Conservation (phyloP, 352 stramenopile genomes). For the Pythium aphanidermatum region DNA sequence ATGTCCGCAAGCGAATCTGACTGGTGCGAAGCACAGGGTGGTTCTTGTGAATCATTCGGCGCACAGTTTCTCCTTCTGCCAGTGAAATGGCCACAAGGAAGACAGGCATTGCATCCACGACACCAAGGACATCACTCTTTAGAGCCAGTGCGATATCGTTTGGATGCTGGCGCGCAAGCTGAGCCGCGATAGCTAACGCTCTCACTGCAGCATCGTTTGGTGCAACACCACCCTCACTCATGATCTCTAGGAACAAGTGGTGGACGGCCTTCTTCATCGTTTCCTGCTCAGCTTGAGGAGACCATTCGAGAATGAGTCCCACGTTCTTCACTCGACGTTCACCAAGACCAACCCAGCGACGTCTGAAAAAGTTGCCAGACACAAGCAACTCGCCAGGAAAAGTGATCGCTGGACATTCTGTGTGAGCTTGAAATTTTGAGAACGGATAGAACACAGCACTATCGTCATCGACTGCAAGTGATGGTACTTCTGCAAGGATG, state of each 20-base stretch:
- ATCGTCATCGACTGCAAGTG: constrained; percentile 23
- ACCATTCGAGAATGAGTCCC: constrained; percentile 85
- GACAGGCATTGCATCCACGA: constrained; percentile 38
- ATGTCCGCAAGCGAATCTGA: constrained; percentile 67
- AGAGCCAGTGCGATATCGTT: constrained; percentile 22
- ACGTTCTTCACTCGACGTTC: constrained; percentile 88
- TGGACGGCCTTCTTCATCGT: constrained; percentile 62
- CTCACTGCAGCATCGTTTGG: constrained; percentile 74
- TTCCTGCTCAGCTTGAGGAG: constrained; percentile 64
- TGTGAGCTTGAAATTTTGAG: constrained; percentile 64
- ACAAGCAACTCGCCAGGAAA: constrained; percentile 69
- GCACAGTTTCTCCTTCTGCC: constrained; percentile 96
- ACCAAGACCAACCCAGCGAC: constrained; percentile 81
- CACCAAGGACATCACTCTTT: constrained; percentile 33
- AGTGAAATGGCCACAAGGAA: constrained; percentile 96
- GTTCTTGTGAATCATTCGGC: constrained; percentile 92
- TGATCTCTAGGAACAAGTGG: constrained; percentile 52
- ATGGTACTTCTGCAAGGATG: constrained; percentile 26
- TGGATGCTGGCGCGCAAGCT: constrained; percentile 18
- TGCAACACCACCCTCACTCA: constrained; percentile 26
- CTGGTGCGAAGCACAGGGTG: constrained; percentile 69
- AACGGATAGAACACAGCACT: constrained; percentile 77
- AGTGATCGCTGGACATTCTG: constrained; percentile 60
- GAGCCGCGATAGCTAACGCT: constrained; percentile 24
- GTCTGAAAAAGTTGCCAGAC: constrained; percentile 88